Base-by-base conservation (phyloP, 208 protist species). In the Trypanosoma platydactyli region DNA sequence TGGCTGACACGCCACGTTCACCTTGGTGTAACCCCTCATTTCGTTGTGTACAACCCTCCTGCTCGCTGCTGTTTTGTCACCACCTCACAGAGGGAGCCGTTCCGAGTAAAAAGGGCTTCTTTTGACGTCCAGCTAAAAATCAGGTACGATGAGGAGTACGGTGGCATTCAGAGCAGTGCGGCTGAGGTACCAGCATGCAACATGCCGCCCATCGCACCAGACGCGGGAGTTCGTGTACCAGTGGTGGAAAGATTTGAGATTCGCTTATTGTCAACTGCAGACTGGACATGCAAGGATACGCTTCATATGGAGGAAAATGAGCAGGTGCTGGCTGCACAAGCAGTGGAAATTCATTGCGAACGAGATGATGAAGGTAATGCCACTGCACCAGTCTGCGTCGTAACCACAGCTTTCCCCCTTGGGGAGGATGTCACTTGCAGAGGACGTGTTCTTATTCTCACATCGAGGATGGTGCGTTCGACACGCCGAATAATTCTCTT, bases 361-460 rank as follows among this genome's bases (percentile, higher is more conserved):
- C 83, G 77, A 9, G 64, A 77, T 11, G 64, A 69, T 54, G 84
- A 89, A 49, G 61, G 25, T 4, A 45, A 73, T 40, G 49, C 71
- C 2, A 78, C 75, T 44, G 87, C 78, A 12, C 81, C 83, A 5
- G 81, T 92, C 11, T 91, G 80, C 64, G 84, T 84, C n/a, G 50
- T 96, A 22, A 83, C 73, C 22, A 93, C 88, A n/a, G 88, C 84
- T 16, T 96, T 93, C 57, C 88, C 88, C 0, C 70, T 94, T 49
- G 91, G 88, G 42, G 91, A 96, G 59, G 88, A 94, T 71, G 77
- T 93, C 46, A 90, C 88, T 0, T 92, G 79, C 13, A 78, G 88
- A 60, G 91, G 91, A 4, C 79, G 91, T 20, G 22, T 93, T 29
- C 33, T 93, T 38, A 25, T 96, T 12, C 61, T 92, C 16, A 61